Conservation (phyloP, 129 eudicot species). For the Solidago caesia region DNA sequence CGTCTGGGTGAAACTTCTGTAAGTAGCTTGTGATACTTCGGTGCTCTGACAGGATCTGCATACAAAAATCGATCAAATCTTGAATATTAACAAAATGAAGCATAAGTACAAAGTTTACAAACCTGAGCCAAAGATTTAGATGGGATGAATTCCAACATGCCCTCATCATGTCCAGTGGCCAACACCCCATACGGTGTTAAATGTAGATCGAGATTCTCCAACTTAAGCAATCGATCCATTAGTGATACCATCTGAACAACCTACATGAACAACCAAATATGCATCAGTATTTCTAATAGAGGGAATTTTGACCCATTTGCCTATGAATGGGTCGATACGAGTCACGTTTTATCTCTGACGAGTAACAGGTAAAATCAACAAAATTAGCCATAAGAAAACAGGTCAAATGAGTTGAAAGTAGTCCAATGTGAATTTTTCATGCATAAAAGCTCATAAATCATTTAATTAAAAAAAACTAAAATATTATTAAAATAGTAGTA, state of each 20-base stretch:
- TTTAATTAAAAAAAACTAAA: no score
- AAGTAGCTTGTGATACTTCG: conserved; percentile 93
- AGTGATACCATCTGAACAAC: conserved; percentile 97
- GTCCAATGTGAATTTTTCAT: no score
- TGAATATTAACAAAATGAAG: neutral
- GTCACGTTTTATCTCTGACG: no score
- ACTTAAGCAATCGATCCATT: conserved; percentile 92
- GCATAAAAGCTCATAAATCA: no score
- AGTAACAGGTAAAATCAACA: no score
- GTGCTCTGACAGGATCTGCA: conserved; percentile 88
- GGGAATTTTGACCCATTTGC: no score
- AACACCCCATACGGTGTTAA: conserved; percentile 95
- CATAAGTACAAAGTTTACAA: neutral
- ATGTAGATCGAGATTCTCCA: conserved; percentile 98
- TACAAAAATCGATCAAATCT: neutral
- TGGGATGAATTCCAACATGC: conserved; percentile 98
- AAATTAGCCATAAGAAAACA: no score
- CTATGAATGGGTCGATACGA: no score
- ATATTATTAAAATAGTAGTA: no score
- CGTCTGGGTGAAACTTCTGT: conserved; percentile 96
- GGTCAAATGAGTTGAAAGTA: no score
- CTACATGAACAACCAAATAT: conserved; percentile 37
- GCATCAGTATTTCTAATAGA: neutral
- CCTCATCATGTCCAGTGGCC: conserved; percentile 98
- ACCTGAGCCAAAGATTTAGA: conserved; percentile 99